Percentiles rank a stretch among this genome's conserved stretches.
Evolutionary conservation across 352 stramenopile species (phyloP).

Genomic region (Albugo laibachii): DNA sequence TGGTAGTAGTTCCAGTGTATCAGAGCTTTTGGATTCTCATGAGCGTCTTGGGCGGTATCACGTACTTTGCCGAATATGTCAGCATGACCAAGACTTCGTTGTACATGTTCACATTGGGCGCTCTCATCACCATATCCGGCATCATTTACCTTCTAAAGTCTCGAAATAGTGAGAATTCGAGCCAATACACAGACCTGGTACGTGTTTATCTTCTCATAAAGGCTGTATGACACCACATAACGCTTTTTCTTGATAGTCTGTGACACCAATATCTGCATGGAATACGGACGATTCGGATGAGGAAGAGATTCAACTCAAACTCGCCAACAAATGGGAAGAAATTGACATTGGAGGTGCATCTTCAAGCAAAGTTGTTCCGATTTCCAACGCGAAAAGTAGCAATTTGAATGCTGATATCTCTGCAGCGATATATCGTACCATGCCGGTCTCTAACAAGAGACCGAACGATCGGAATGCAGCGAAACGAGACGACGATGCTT

Average conservation of each 20-base stretch:
- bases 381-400: too few species aligned
- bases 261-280: constrained; percentile 63
- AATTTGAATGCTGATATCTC: too few species aligned
- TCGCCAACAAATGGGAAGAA: constrained; percentile 1
- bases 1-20: constrained; percentile 81
- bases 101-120: constrained; percentile 63
- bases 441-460: too few species aligned
- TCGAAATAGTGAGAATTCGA: constrained; percentile 11
- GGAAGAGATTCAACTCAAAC: constrained; percentile 44
- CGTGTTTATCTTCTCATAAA: constrained; percentile 3
- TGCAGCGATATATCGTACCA: too few species aligned
- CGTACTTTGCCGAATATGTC: constrained; percentile 85
- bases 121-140: constrained; percentile 48
- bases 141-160: constrained; percentile 61
- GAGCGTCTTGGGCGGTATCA: constrained; percentile 79
- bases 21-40: constrained; percentile 83
- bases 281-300: constrained; percentile 66
- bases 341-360: too few species aligned
- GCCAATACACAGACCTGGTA: constrained; percentile 55
- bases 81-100: constrained; percentile 58
- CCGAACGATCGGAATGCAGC: too few species aligned
- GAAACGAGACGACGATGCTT: too few species aligned
- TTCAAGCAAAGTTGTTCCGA: too few species aligned
- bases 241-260: constrained; percentile 16
- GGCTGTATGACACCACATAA: neutral